Evolutionary conservation across 768 basidiomycete species (phyloP), one percentile per base, ranked within the genome.

Genomic region (Bullera alba): DNA sequence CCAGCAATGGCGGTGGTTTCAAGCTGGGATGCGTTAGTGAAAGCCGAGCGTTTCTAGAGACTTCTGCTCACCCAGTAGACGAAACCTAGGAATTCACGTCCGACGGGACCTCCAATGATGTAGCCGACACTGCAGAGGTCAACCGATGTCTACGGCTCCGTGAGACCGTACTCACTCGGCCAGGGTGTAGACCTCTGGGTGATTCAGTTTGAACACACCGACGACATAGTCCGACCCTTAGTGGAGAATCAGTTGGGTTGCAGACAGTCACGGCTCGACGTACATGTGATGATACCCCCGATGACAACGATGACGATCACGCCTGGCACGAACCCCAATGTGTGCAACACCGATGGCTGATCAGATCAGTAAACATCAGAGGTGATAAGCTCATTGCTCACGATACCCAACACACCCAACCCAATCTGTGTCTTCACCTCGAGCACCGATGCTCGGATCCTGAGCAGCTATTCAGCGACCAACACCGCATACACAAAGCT

Each of bases 151-250:
- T n/a, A n/a, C n/a, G n/a, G n/a, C n/a, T n/a, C n/a, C n/a, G n/a
- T n/a, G n/a, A n/a, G n/a, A n/a, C n/a, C n/a, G n/a, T n/a, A n/a
- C n/a, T n/a, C n/a, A n/a, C n/a, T 60, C 65, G 8, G 49, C 56
- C 27, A 61, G 25, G 16, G 58, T 53, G 52, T 58, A 65, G 25
- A 64, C 57, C 46, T 66, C 60, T 5, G 68, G 67, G 42, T 70
- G 68, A 16, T 51, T 53, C n/a, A 55, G 28, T 54, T 67, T 66
- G 65, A 70, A 70, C 14, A 36, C 23, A 22, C 63, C 63, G 21
- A 65, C 48, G 17, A 65, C 56, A 28, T 51, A 54, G 45, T 60
- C 60, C 17, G 57, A 51, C 60, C 60, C 59, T 65, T 35, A 6
- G n/a, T 14, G n/a, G 30, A 28, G 42, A 17, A 35, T 29, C 23